Evolutionary conservation across 129 eudicot species (phyloP), one percentile per base, ranked within the genome.

Genomic region (Pulicaria dysenterica): DNA sequence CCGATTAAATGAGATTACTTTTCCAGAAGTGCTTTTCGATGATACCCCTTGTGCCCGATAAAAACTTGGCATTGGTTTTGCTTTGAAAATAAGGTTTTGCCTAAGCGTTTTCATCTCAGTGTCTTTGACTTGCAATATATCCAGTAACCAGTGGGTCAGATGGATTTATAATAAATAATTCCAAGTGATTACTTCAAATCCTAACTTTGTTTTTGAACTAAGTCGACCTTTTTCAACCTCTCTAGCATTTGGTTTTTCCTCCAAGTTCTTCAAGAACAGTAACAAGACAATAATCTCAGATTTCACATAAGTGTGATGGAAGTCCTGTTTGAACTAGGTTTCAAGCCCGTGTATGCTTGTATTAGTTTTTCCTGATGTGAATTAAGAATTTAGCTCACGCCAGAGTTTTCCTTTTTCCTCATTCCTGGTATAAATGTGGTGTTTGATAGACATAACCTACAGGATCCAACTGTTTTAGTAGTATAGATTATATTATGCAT

Each of bases 191-290:
- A 36, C 49, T 46, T 31, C 47, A 50, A 81, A 58, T 53, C 40
- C 12, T 50, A 88, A 94, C 96, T 82, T 79, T 43, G 81, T 44
- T 77, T 83, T 86, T 76, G 79, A 82, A 78, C 64, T 48, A 74
- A 72, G 82, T 31, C 59, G 85, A 49, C 65, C 73, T 72, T 69
- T 85, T 69, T 83, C 97, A 24, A 83, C 76, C n/a, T 80, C 87
- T 81, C 85, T 88, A 67, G 87, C 75, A 73, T 70, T 67, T 11
- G 89, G 82, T 58, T 86, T 86, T 59, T 76, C 85, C 81, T 79
- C 89, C 65, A 79, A 64, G 6, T 78, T 86, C 84, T 84, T 81
- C 14, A 77, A 58, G 55, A 83, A 83, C 89, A 82, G 80, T 42
- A 19, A n/a, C n/a, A n/a, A n/a, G n/a, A n/a, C n/a, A n/a, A n/a